Conservation (phyloP, 2,329 filamentous ascomycete genomes). For the Zymoseptoria passerinii region DNA sequence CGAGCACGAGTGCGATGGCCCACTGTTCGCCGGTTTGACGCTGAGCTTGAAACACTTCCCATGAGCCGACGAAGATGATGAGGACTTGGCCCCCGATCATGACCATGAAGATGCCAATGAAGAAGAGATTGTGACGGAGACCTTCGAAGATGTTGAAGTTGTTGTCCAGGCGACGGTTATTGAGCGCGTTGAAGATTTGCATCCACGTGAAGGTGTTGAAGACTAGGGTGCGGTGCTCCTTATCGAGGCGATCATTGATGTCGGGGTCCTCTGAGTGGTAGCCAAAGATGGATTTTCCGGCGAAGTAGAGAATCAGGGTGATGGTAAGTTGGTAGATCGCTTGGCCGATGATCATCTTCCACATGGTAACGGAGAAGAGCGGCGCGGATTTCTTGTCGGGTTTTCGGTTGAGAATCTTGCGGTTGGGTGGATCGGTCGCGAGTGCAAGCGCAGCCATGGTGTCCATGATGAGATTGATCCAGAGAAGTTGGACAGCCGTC, state of each 20-base stretch:
- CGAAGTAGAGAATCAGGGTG: conserved; percentile 78
- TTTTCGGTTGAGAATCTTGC: conserved; percentile 70
- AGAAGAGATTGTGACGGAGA: conserved; percentile 76
- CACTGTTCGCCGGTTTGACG: conserved; percentile 67
- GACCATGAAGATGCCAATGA: conserved; percentile 72
- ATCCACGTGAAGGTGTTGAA: conserved; percentile 99
- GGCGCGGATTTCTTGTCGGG: conserved; percentile 66
- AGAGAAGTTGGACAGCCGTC: conserved; percentile 82
- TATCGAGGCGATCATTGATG: conserved; percentile 27
- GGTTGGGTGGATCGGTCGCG: conserved; percentile 81
- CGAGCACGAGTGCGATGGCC: conserved; percentile 78
- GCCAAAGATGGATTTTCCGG: conserved; percentile 51
- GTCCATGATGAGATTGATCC: conserved; percentile 98
- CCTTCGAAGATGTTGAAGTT: conserved; percentile 93
- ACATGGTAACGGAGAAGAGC: conserved; percentile 84
- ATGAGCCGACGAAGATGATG: conserved; percentile 79
- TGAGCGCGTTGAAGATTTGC: conserved; percentile 98
- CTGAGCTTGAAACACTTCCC: conserved; percentile 64
- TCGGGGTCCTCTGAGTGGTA: conserved; percentile 38
- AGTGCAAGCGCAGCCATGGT: conserved; percentile 84
- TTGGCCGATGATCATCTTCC: conserved; percentile 98
- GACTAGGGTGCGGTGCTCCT: conserved; percentile 67
- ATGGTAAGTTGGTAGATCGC: conserved; percentile 76
- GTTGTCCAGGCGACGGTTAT: conserved; percentile 92
- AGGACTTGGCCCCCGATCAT: conserved; percentile 86